These are phyloP conservation scores for Berkeleyomyces rouxiae DNA, from an alignment of 2,329 filamentous ascomycete species.

Conservation along the genomic window DNA sequence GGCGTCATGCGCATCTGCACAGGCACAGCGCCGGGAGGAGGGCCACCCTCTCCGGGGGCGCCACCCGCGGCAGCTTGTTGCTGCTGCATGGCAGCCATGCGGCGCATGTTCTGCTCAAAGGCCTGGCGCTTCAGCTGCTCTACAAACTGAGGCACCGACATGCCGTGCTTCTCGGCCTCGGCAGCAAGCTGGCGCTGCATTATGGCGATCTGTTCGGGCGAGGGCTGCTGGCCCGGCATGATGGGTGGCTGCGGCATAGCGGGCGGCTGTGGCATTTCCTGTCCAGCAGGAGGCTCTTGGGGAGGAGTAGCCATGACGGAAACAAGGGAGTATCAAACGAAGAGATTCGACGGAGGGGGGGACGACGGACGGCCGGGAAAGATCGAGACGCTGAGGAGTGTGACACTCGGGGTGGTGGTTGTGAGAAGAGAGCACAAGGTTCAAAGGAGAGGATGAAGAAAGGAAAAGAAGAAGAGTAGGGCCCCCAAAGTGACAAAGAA, in stretches of 20 bases:
- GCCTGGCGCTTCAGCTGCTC: slow-evolving; percentile 46
- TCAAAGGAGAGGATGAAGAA: neutral
- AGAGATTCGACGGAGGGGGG: neutral
- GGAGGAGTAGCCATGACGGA: neutral
- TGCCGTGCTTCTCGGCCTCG: slow-evolving; percentile 70
- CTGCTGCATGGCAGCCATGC: slow-evolving; percentile 12
- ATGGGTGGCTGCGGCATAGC: slow-evolving; percentile 17
- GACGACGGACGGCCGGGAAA: neutral
- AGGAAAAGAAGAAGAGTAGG: neutral
- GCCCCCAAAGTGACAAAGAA: neutral
- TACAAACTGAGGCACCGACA: slow-evolving; percentile 74
- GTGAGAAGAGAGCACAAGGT: neutral
- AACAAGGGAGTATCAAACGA: neutral
- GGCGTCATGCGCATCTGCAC: slow-evolving; percentile 9
- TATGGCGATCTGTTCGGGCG: slow-evolving; percentile 66
- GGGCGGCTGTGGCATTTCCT: slow-evolving; percentile 1
- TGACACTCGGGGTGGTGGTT: neutral
- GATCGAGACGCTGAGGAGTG: neutral
- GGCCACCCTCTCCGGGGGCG: neutral
- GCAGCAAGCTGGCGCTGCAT: slow-evolving; percentile 71
- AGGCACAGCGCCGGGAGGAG: slow-evolving; percentile 4
- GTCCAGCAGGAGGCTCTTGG: neutral
- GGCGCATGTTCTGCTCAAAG: slow-evolving; percentile 31
- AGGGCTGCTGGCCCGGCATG: slow-evolving; percentile 35
- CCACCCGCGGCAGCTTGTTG: slow-evolving; percentile 1